phyloP scores from a whole-genome alignment of 1,284 basidiomycete genomes.

The Filobasidium uniguttulatum region DNA sequence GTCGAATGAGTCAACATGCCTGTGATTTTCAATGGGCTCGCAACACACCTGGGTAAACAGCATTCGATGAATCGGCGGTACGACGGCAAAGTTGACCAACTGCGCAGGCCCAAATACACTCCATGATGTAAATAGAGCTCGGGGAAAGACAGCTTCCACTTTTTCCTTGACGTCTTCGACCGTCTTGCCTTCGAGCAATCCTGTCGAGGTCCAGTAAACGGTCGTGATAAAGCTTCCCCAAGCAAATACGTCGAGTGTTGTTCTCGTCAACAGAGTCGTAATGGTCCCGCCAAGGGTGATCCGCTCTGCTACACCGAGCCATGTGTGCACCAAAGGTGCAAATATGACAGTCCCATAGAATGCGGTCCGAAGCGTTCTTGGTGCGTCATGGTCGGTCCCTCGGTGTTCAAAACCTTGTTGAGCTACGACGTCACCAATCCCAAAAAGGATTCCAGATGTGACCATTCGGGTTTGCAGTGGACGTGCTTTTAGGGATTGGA shows the following conservation, averaged over 20 bases:
- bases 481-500: no score
- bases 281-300: constrained; percentile 23
- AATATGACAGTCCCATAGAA: constrained; percentile 48
- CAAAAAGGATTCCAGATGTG: constrained; percentile 56
- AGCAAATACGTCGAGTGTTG: constrained; percentile 21
- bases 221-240: constrained; percentile 30
- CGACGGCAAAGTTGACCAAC: constrained; percentile 62
- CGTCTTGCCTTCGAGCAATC: constrained; percentile 30
- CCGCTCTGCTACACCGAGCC: constrained; percentile 21
- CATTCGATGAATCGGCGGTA: constrained; percentile 68
- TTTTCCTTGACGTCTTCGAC: constrained; percentile 26
- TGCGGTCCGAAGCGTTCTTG: constrained; percentile 54
- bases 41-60: constrained; percentile 47
- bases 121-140: constrained; percentile 18
- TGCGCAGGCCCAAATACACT: constrained; percentile 46
- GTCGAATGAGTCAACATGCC: no score
- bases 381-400: constrained; percentile 40
- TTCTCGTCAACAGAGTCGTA: constrained; percentile 20
- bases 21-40: neutral
- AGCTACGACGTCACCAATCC: constrained; percentile 64
- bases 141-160: constrained; percentile 16
- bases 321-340: constrained; percentile 28
- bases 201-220: constrained; percentile 22
- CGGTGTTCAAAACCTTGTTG: constrained; percentile 60
- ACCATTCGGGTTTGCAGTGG: constrained; percentile 30